Conservation (phyloP, 208 protist genomes). For the Leishmania guyanensis region DNA sequence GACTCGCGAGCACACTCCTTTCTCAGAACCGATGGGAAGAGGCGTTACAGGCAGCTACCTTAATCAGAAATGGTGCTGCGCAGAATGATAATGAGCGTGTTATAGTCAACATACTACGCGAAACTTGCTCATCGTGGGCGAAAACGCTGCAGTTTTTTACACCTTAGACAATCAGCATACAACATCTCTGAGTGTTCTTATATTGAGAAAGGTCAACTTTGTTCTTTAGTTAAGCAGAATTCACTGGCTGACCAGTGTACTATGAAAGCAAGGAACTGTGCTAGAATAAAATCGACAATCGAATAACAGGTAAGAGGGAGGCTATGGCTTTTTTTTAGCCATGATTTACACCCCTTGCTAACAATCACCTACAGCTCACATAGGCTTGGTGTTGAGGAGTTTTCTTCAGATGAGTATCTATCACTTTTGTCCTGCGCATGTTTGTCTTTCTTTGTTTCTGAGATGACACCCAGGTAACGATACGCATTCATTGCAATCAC, state of each 20-base stretch:
- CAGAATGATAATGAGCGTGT: constrained; percentile 15
- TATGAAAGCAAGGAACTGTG: not conserved
- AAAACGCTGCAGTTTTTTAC: constrained; percentile 32
- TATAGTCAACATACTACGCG: constrained; percentile 17
- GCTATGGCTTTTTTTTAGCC: not conserved
- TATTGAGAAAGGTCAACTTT: not conserved
- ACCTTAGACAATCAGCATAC: not conserved
- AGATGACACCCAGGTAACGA: not conserved
- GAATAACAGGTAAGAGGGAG: not conserved
- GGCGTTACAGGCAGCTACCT: constrained; percentile 16
- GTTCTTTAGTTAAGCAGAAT: not conserved
- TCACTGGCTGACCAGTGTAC: not conserved
- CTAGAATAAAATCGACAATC: not conserved
- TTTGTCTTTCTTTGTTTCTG: not conserved
- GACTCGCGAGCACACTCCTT: constrained; percentile 16
- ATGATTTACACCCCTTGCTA: not conserved
- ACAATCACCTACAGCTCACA: not conserved
- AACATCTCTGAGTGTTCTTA: not conserved
- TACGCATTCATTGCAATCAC: not conserved
- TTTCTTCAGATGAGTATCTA: not conserved
- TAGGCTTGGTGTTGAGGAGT: not conserved
- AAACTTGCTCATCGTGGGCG: constrained; percentile 13
- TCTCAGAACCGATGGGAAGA: constrained; percentile 28
- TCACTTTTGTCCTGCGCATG: not conserved
- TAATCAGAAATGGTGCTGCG: constrained; percentile 8